These are phyloP conservation scores for Kwoniella sp. DNA, from an alignment of 768 basidiomycete species.

Conservation along the genomic window DNA sequence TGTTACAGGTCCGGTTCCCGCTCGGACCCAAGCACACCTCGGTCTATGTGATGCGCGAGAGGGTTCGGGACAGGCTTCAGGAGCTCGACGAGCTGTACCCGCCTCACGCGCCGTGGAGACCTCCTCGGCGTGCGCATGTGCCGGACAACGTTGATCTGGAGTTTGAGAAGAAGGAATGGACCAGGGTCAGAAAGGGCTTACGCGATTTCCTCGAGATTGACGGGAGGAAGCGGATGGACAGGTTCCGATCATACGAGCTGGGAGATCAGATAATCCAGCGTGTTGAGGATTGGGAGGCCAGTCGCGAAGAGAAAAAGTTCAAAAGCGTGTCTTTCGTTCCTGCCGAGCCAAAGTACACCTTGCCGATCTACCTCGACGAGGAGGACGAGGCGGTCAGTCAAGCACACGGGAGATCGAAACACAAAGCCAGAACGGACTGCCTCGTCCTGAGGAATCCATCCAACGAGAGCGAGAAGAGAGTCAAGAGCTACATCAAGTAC, in stretches of 20 bases:
- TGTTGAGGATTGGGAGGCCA: conserved; percentile 11
- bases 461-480: conserved; percentile 24
- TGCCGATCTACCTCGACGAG: conserved; percentile 38
- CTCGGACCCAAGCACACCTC: conserved; percentile 51
- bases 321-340: conserved; percentile 51
- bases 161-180: conserved; percentile 34
- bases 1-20: conserved; percentile 50
- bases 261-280: conserved; percentile 27
- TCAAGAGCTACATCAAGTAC: conserved; percentile 46
- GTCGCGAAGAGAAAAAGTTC: conserved; percentile 34
- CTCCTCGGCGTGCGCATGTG: neutral
- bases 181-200: conserved; percentile 38
- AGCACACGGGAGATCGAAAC: neutral
- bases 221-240: conserved; percentile 44
- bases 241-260: conserved; percentile 42
- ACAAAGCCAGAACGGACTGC: neutral
- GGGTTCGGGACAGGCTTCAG: conserved; percentile 48
- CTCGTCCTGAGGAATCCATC: conserved; percentile 28
- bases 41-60: conserved; percentile 44
- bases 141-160: conserved; percentile 10
- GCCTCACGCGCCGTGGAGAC: conserved; percentile 17
- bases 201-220: conserved; percentile 50
- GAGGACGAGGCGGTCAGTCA: neutral
- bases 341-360: conserved; percentile 45
- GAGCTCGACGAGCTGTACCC: conserved; percentile 42